Base-by-base conservation (phyloP, 2,329 filamentous ascomycete genomes). In the Epicoccum nigrum region DNA sequence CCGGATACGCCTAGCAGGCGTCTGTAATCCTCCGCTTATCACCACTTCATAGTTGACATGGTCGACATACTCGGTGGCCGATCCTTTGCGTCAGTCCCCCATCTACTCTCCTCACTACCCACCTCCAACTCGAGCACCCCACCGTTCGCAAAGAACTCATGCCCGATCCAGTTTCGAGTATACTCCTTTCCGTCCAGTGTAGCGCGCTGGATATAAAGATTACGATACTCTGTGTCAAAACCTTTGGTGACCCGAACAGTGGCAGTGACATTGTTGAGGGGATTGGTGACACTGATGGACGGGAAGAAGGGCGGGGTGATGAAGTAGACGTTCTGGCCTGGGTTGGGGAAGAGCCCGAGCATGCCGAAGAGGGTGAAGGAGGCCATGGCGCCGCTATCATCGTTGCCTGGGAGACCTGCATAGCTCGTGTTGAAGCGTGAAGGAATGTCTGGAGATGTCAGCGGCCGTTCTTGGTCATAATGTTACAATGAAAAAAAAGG, bases 271-370 rank as follows among this genome's bases (percentile, higher is more conserved):
- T 74, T 74, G 0, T 74, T 78, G 4, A 70, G 44, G n/a, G 71
- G 67, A 33, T 72, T 74, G 6, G 62, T 73, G 16, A 78, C 62
- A 34, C 65, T 72, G 28, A 77, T 67, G 6, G 68, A 63, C 32
- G 75, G 67, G 58, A 79, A 79, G 62, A 77, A 79, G 0, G 77
- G 77, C 8, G 77, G 74, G 7, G 69, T 76, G 50, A 80, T 77
- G 42, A 79, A 70, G 45, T 79, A 79, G 12, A 80, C 75, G 51
- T 79, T 73, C 43, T 79, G 76, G 0, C 77, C 77, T 1, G 77
- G 75, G 37, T 77, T 78, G 0, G 77, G 77, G 39, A 79, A 79
- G 2, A 77, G 59, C 0, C 77, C 77, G 33, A 78, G 68, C 70
- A 77, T 77, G 8, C 70, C 66, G 51, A 79, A 70, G 4, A 76